phyloP scores from a whole-genome alignment of 176 grass and related monocot genomes.

The Neostapfia colusana region DNA sequence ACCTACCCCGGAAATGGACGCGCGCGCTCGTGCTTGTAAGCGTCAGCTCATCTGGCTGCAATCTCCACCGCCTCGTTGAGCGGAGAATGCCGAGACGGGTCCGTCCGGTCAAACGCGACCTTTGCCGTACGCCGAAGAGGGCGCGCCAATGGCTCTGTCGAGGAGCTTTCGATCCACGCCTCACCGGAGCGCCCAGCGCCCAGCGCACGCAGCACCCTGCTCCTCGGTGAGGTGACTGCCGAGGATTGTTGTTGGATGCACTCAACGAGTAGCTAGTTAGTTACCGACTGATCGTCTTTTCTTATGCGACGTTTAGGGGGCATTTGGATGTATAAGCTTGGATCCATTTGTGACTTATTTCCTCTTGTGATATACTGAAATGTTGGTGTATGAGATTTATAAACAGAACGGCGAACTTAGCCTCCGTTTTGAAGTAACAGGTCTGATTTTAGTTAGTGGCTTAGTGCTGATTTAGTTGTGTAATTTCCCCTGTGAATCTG shows the following conservation, averaged over 20 bases:
- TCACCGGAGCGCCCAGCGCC: neutral
- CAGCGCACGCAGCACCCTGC: neutral
- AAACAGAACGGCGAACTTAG: neutral
- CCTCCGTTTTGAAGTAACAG: neutral
- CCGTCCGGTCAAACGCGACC: neutral
- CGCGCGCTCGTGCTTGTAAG: neutral
- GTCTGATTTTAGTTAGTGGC: neutral
- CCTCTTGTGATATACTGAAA: neutral
- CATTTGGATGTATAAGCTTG: neutral
- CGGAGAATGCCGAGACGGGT: conserved; percentile 8
- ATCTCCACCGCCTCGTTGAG: neutral
- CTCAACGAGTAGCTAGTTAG: neutral
- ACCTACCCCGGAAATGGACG: conserved; percentile 2
- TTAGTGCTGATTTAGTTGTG: neutral
- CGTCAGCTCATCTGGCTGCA: neutral
- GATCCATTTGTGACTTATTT: neutral
- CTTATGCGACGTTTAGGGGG: neutral
- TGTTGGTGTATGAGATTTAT: conserved; percentile 1
- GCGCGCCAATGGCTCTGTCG: neutral
- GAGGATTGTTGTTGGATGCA: neutral
- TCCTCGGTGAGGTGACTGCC: neutral
- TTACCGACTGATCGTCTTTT: neutral
- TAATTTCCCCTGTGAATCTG: neutral
- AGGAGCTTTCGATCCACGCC: conserved; percentile 7
- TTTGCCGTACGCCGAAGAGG: neutral